These are phyloP conservation scores for Gastrolobium villosum DNA, from an alignment of 306 rosid species.

Conservation along the genomic window DNA sequence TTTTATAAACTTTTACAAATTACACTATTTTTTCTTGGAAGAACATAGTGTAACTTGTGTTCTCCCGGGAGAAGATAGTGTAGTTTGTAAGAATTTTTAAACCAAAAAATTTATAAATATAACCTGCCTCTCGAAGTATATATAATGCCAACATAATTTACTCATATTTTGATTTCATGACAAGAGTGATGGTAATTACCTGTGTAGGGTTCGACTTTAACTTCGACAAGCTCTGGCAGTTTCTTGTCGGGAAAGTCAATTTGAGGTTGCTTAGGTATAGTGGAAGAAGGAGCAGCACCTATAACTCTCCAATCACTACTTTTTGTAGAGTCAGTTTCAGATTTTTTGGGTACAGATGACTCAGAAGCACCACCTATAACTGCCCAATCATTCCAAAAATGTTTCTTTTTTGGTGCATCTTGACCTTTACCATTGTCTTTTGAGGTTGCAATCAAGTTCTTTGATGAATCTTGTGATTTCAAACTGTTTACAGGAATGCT, in stretches of 20 bases:
- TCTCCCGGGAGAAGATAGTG: too few relatives aligned
- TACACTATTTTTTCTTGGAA: too few relatives aligned
- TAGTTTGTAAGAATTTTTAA: too few relatives aligned
- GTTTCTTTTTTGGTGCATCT: slow-evolving; percentile 21
- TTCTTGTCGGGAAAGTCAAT: background rate
- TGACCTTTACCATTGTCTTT: slow-evolving; percentile 3
- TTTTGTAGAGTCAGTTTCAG: background rate
- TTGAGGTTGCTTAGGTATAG: slow-evolving; percentile 22
- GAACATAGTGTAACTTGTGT: too few relatives aligned
- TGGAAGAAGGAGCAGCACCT: background rate
- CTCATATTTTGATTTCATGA: background rate
- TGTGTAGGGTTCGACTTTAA: background rate
- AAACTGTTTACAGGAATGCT: background rate
- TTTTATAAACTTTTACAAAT: too few relatives aligned
- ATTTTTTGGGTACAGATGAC: background rate
- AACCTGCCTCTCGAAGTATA: too few relatives aligned
- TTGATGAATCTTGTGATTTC: slow-evolving; percentile 26
- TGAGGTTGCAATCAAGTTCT: background rate
- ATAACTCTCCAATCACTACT: slow-evolving; percentile 32
- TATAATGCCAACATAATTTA: background rate
- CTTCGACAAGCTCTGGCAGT: slow-evolving; percentile 4
- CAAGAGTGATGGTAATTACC: slow-evolving; percentile 24
- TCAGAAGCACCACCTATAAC: background rate
- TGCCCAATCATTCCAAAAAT: slow-evolving; percentile 41
- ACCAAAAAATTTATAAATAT: too few relatives aligned